Base-by-base conservation (phyloP, 2,329 filamentous ascomycete genomes). In the Coniochaeta sp. region DNA sequence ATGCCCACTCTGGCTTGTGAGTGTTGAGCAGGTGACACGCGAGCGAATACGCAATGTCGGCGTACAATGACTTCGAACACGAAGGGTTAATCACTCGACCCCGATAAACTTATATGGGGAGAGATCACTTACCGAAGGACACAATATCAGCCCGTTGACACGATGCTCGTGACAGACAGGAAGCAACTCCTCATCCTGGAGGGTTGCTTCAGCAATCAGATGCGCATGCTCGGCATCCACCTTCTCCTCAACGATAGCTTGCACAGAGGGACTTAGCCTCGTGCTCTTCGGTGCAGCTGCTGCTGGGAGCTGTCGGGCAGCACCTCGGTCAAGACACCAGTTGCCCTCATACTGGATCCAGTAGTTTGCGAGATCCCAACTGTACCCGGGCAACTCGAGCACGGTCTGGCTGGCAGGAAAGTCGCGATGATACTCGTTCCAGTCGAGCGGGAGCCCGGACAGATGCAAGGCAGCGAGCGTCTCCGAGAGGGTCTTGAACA, bases 41-140 rank as follows among this genome's bases (percentile, higher is more conserved):
- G 7, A 67, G 53, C 1, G 60, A 60, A 18, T 58, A 53, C 9
- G 64, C 65, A 60, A 68, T 67, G 40, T 67, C 65, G 1, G 62
- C 60, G 49, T 66, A 65, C 7, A 67, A 54, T 4, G 62, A 61
- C 28, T 30, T n/a, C n/a, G n/a, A n/a, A n/a, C n/a, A n/a, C n/a
- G n/a, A n/a, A n/a, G n/a, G n/a, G n/a, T n/a, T n/a, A n/a, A n/a
- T n/a, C n/a, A n/a, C n/a, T n/a, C n/a, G n/a, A n/a, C n/a, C n/a
- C n/a, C n/a, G n/a, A n/a, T n/a, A n/a, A n/a, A n/a, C n/a, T n/a
- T n/a, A n/a, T n/a, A n/a, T n/a, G n/a, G n/a, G n/a, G n/a, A n/a
- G n/a, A n/a, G n/a, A n/a, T n/a, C 28, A 8, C 59, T 61, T 30
- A 30, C 28, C 6, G 28, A 30, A 6, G 67, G 61, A 22, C 57